These are phyloP conservation scores for Serendipita sp. DNA, from an alignment of 768 basidiomycete genomes.

Conservation along the genomic window DNA sequence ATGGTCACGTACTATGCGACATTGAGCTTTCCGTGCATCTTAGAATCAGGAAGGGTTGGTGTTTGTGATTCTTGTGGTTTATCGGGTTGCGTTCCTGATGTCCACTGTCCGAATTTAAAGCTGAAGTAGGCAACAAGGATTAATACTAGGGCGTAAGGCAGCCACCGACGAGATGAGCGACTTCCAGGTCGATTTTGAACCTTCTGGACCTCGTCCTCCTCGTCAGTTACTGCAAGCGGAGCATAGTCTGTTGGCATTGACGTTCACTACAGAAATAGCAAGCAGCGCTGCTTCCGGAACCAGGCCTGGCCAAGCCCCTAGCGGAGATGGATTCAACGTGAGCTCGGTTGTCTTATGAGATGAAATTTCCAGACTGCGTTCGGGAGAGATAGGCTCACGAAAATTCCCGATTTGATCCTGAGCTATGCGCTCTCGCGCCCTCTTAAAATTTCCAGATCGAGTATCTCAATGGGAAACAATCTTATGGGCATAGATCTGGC, in stretches of 20 bases:
- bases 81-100: background rate
- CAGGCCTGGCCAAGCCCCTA: too few species aligned
- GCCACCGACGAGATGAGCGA: background rate
- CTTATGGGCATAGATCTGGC: too few species aligned
- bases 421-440: too few species aligned
- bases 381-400: too few species aligned
- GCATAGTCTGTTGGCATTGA: background rate
- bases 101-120: background rate
- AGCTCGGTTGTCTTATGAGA: too few species aligned
- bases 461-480: too few species aligned
- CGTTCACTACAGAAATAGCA: too few species aligned
- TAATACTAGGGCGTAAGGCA: background rate
- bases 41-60: background rate
- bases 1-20: conserved; percentile 10
- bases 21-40: conserved; percentile 9
- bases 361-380: too few species aligned
- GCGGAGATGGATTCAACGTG: too few species aligned
- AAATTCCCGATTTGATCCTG: too few species aligned
- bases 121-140: background rate
- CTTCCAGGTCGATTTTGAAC: background rate
- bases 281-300: too few species aligned
- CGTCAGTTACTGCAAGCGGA: conserved; percentile 2
- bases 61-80: background rate
- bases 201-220: background rate
- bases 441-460: too few species aligned